A percentile compares a stretch with the other conserved stretches of the same genome.
These are phyloP conservation scores for Myxozyma kluyveri DNA, from an alignment of 805 yeast species.

Conservation along the genomic window DNA sequence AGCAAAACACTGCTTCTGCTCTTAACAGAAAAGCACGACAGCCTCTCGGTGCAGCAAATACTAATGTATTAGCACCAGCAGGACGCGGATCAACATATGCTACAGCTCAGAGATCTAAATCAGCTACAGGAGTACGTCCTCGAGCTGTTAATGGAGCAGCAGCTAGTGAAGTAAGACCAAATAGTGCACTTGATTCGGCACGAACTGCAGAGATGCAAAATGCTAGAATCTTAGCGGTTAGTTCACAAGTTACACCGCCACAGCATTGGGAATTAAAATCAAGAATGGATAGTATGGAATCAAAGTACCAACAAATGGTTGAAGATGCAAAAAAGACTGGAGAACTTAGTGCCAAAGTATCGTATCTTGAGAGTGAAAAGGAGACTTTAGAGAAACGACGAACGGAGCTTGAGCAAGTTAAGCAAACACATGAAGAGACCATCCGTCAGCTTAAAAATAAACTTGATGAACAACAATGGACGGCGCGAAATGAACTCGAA, in stretches of 20 bases:
- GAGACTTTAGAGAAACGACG: conserved; percentile 43
- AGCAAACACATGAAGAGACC: conserved; percentile 37
- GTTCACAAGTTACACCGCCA: conserved; percentile 1
- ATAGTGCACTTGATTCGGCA: neutral
- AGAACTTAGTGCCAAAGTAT: conserved; percentile 18
- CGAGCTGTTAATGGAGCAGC: no score
- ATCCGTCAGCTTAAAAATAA: conserved; percentile 33
- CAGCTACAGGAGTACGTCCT: no score
- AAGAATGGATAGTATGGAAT: conserved; percentile 22
- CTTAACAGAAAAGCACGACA: no score
- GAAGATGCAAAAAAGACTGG: conserved; percentile 1
- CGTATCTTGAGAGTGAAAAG: conserved; percentile 41
- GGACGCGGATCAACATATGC: no score
- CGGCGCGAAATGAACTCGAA: conserved; percentile 40
- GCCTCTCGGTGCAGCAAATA: no score
- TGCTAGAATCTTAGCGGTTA: conserved; percentile 14
- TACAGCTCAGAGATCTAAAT: no score
- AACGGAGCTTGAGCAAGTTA: conserved; percentile 35
- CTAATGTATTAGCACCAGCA: no score
- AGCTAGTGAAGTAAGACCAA: no score
- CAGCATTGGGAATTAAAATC: conserved; percentile 24
- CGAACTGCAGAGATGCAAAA: neutral
- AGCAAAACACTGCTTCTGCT: no score
- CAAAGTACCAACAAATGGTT: conserved; percentile 10
- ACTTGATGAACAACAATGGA: conserved; percentile 36